Evolutionary conservation across 352 stramenopile genomes (phyloP).

Genomic region (Discostella stelligera): DNA sequence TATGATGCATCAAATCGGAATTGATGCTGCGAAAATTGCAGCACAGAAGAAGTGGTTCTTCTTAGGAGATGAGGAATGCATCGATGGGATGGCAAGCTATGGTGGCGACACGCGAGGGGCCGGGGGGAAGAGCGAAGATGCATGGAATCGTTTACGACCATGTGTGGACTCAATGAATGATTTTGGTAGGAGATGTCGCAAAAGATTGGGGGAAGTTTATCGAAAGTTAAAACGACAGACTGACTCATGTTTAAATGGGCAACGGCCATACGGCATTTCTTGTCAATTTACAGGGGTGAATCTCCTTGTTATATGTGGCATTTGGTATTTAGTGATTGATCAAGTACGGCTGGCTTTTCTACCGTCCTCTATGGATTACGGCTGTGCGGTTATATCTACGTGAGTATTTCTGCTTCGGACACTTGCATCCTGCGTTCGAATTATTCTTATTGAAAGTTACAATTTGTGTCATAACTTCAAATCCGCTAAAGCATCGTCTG

Average conservation of each 20-base stretch:
- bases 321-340: constrained; percentile 69
- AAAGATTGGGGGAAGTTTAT: background rate
- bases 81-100: background rate
- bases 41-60: constrained; percentile 10
- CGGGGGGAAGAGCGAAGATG: background rate
- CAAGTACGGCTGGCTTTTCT: constrained; percentile 58
- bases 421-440: too few relatives aligned
- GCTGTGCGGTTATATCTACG: constrained; percentile 47
- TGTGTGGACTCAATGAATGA: background rate
- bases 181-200: background rate
- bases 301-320: constrained; percentile 64
- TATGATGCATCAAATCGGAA: constrained; percentile 35
- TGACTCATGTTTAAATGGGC: constrained; percentile 36
- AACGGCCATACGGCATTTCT: constrained; percentile 41
- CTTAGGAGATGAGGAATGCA: background rate
- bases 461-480: too few relatives aligned
- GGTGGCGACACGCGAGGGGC: background rate
- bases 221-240: constrained; percentile 16
- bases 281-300: constrained; percentile 68
- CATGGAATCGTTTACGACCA: background rate
- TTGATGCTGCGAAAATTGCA: constrained; percentile 48
- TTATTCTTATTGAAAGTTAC: background rate
- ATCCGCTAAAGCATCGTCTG: constrained; percentile 53
- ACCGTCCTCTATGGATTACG: constrained; percentile 41
- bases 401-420: constrained; percentile 36